These are phyloP conservation scores for Endocalyx cinctus DNA, from an alignment of 2,329 filamentous ascomycete species.

Conservation along the genomic window DNA sequence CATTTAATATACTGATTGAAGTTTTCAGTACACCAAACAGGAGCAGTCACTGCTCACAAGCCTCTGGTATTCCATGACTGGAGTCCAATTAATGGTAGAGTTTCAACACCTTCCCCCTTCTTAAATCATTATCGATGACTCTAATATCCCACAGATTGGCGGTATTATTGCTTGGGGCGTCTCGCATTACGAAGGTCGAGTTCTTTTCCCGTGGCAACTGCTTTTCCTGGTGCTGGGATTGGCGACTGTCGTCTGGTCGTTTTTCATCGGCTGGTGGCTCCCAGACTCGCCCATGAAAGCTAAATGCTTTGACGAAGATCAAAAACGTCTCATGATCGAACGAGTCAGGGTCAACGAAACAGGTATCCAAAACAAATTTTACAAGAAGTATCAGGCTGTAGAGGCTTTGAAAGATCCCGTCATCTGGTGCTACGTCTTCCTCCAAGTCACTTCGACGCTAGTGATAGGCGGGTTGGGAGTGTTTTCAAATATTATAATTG, in stretches of 20 bases:
- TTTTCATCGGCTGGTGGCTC: slow-evolving; percentile 33
- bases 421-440: slow-evolving; percentile 23
- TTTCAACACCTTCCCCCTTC: too few relatives aligned
- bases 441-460: slow-evolving; percentile 22
- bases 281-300: slow-evolving; percentile 47
- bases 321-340: slow-evolving; percentile 31
- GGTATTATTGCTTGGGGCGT: slow-evolving; percentile 35
- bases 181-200: slow-evolving; percentile 24
- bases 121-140: too few relatives aligned
- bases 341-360: slow-evolving; percentile 31
- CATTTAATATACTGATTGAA: background rate
- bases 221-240: slow-evolving; percentile 35
- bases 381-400: slow-evolving; percentile 28
- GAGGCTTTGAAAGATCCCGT: slow-evolving; percentile 30
- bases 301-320: slow-evolving; percentile 38
- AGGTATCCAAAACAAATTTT: slow-evolving; percentile 27
- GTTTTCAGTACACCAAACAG: slow-evolving; percentile 30
- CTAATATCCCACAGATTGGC: slow-evolving; percentile 17
- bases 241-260: slow-evolving; percentile 27
- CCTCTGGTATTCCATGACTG: slow-evolving; percentile 30
- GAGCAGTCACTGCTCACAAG: slow-evolving; percentile 28
- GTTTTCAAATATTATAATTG: slow-evolving; percentile 34
- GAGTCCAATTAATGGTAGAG: slow-evolving; percentile 31
- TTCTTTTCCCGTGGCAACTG: slow-evolving; percentile 32
- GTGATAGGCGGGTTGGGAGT: slow-evolving; percentile 29